Evolutionary conservation across 805 yeast species (phyloP).

Genomic region (Wickerhamomyces bisporus): DNA sequence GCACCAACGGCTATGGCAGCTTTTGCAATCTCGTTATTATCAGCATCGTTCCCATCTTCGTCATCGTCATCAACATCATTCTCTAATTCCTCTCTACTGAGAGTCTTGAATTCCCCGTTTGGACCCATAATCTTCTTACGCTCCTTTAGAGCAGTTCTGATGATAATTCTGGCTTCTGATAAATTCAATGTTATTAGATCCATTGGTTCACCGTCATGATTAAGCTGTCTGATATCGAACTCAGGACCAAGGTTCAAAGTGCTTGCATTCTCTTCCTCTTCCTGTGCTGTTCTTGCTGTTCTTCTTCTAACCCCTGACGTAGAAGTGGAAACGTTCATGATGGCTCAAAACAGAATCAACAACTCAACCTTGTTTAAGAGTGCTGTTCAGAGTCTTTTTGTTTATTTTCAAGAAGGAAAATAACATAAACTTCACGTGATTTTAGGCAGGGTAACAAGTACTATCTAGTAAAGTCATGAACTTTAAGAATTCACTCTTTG

Average conservation of each 20-base stretch:
- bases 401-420: neutral
- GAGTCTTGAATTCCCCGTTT: slow-evolving; percentile 28
- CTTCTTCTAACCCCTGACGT: slow-evolving; percentile 83
- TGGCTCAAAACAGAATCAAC: neutral
- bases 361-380: neutral
- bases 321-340: slow-evolving; percentile 85
- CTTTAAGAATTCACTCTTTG: too few relatives aligned
- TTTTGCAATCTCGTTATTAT: slow-evolving; percentile 29
- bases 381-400: neutral
- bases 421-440: neutral
- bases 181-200: slow-evolving; percentile 80
- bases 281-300: slow-evolving; percentile 51
- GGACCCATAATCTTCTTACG: slow-evolving; percentile 51
- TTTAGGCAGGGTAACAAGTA: neutral
- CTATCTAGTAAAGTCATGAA: neutral
- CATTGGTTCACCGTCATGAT: slow-evolving; percentile 73
- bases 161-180: slow-evolving; percentile 84
- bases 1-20: slow-evolving; percentile 65
- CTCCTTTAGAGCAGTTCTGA: slow-evolving; percentile 84
- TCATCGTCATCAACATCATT: slow-evolving; percentile 25
- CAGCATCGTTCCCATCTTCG: slow-evolving; percentile 26
- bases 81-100: slow-evolving; percentile 24
- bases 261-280: slow-evolving; percentile 91
- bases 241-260: slow-evolving; percentile 87
- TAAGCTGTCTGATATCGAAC: slow-evolving; percentile 73